Conservation (phyloP, 306 rosid species). For the Lagenaria siceraria region DNA sequence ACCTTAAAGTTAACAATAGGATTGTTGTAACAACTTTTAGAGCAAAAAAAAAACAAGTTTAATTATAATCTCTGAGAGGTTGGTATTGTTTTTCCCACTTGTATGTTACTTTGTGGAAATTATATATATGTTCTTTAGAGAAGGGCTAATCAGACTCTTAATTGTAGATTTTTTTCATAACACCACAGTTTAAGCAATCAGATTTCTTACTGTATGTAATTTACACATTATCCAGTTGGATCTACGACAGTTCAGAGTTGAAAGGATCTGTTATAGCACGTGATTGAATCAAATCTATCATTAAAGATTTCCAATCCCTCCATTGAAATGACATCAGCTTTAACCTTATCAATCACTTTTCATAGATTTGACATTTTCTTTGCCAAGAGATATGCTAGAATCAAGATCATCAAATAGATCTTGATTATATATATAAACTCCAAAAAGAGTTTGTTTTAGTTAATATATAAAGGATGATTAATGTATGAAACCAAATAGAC, state of each 20-base stretch:
- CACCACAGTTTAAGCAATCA: neutral
- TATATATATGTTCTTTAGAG: neutral
- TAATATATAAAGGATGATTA: neutral
- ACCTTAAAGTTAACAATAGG: constrained; percentile 7
- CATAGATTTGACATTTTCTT: neutral
- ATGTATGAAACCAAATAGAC: neutral
- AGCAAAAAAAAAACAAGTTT: neutral
- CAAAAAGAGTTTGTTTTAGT: neutral
- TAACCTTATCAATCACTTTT: neutral
- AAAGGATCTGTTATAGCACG: no score
- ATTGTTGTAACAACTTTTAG: neutral
- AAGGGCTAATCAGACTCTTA: neutral
- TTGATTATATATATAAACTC: neutral
- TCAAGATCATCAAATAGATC: neutral
- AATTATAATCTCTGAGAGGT: neutral
- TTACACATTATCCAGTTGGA: neutral
- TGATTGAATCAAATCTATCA: neutral
- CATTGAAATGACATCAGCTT: neutral
- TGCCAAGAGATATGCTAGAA: neutral
- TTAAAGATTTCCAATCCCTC: neutral
- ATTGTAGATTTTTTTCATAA: neutral
- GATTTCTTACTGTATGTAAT: neutral
- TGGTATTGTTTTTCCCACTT: constrained; percentile 1
- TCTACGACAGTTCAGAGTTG: neutral
- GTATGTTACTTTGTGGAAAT: neutral